Evolutionary conservation across 495 filamentous ascomycete species (phyloP).

Genomic region (Lineolata rhizophorae): DNA sequence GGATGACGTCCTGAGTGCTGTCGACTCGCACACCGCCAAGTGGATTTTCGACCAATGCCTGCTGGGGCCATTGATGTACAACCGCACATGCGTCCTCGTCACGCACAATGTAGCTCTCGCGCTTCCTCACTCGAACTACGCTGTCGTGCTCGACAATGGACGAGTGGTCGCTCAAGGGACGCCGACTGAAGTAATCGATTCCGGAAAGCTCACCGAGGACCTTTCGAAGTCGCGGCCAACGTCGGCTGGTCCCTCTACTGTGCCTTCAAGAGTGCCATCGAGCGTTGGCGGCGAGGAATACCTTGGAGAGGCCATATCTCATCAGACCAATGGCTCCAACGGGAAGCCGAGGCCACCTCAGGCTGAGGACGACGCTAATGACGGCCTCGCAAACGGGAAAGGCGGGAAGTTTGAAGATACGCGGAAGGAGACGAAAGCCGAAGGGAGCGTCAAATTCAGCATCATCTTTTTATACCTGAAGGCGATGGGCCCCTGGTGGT

Average conservation of each 20-base stretch:
- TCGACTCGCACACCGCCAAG: slow-evolving; percentile 97
- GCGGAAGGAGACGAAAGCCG: slow-evolving; percentile 48
- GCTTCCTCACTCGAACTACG: slow-evolving; percentile 52
- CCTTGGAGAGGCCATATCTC: too few species aligned
- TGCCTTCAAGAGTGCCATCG: slow-evolving; percentile 55
- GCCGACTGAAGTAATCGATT: slow-evolving; percentile 52
- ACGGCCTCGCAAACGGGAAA: slow-evolving; percentile 19
- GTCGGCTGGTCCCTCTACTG: slow-evolving; percentile 40
- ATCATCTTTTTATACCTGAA: slow-evolving; percentile 67
- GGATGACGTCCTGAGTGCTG: slow-evolving; percentile 90
- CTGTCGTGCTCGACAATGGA: slow-evolving; percentile 76
- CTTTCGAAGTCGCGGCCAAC: slow-evolving; percentile 45
- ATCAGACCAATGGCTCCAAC: neutral
- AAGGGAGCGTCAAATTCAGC: slow-evolving; percentile 65
- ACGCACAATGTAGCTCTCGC: slow-evolving; percentile 84
- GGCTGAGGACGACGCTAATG: slow-evolving; percentile 2
- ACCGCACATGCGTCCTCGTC: slow-evolving; percentile 86
- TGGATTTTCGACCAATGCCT: slow-evolving; percentile 94
- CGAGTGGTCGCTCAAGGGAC: slow-evolving; percentile 54
- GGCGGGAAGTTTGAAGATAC: slow-evolving; percentile 19
- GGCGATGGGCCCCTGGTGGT: slow-evolving; percentile 89
- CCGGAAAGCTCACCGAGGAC: slow-evolving; percentile 73
- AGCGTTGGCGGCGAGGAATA: slow-evolving; percentile 24
- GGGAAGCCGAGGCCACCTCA: neutral
- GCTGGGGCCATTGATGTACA: slow-evolving; percentile 69